Conservation (phyloP, 495 filamentous ascomycete genomes). For the Amphirosellinia nigrospora region DNA sequence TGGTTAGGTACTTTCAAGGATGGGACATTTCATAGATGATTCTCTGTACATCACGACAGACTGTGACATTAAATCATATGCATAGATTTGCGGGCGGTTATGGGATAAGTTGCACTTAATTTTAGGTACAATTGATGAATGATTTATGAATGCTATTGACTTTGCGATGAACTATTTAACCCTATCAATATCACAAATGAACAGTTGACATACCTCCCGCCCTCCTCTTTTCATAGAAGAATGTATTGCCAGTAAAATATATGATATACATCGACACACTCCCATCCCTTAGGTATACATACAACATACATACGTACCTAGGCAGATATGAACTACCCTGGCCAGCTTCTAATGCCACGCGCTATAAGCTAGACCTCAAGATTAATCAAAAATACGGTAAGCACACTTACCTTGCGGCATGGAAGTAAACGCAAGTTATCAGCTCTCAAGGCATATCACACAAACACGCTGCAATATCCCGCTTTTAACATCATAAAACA, state of each 20-base stretch:
- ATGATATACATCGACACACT: neutral
- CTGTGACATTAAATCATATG: constrained; percentile 8
- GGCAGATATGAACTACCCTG: neutral
- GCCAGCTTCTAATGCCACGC: neutral
- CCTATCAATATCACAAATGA: neutral
- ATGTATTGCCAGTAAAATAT: neutral
- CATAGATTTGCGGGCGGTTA: constrained; percentile 2
- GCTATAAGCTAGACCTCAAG: neutral
- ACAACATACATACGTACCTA: no score
- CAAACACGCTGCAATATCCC: neutral
- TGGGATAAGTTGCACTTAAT: neutral
- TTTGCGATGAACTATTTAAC: neutral
- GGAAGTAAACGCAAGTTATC: neutral
- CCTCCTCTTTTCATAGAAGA: neutral
- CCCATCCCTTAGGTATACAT: neutral
- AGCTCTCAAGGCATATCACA: neutral
- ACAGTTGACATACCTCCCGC: neutral
- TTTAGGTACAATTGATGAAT: neutral
- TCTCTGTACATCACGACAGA: constrained; percentile 1
- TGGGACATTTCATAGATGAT: neutral
- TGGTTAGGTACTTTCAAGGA: neutral
- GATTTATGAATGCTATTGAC: constrained; percentile 4
- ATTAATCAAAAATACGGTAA: neutral
- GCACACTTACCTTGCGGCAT: neutral
- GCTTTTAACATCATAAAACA: neutral